phyloP scores from a whole-genome alignment of 148 eudicot genomes.

The Pharnaceum exiguum region DNA sequence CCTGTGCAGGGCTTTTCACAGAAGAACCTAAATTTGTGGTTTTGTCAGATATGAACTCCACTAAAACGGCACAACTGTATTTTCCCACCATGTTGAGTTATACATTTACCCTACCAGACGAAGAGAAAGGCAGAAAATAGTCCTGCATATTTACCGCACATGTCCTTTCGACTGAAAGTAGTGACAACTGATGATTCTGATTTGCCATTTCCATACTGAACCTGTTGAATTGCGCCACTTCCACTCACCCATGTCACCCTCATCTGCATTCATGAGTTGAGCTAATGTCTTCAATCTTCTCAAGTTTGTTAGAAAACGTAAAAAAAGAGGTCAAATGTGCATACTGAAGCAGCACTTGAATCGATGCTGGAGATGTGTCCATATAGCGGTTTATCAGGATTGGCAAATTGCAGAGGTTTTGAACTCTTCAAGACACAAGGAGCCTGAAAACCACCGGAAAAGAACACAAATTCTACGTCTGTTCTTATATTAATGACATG shows the following conservation, averaged over 20 bases:
- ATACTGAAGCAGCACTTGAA: slow-evolving; percentile 61
- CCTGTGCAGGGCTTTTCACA: slow-evolving; percentile 63
- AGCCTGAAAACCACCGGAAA: slow-evolving; percentile 51
- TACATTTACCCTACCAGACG: too few relatives aligned
- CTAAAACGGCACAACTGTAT: too few relatives aligned
- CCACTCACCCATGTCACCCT: slow-evolving; percentile 75
- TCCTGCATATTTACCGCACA: slow-evolving; percentile 35
- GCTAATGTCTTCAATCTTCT: not conserved
- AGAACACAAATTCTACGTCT: slow-evolving; percentile 68
- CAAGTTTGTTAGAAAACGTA: slow-evolving; percentile 4
- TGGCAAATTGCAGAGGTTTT: slow-evolving; percentile 38
- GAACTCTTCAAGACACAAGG: slow-evolving; percentile 70
- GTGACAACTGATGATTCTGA: slow-evolving; percentile 37
- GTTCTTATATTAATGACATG: slow-evolving; percentile 79
- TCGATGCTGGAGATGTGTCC: slow-evolving; percentile 68
- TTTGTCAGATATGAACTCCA: not conserved
- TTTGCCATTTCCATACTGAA: slow-evolving; percentile 47
- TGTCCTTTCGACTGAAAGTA: slow-evolving; percentile 45
- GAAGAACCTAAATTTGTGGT: not conserved
- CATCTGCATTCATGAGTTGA: slow-evolving; percentile 37
- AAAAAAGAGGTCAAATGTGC: not conserved
- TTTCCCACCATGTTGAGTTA: too few relatives aligned
- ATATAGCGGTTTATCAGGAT: slow-evolving; percentile 59
- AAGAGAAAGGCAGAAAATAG: too few relatives aligned
- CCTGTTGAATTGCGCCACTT: slow-evolving; percentile 42